Conservation (phyloP, 148 eudicot species). For the Rhododendron molle region DNA sequence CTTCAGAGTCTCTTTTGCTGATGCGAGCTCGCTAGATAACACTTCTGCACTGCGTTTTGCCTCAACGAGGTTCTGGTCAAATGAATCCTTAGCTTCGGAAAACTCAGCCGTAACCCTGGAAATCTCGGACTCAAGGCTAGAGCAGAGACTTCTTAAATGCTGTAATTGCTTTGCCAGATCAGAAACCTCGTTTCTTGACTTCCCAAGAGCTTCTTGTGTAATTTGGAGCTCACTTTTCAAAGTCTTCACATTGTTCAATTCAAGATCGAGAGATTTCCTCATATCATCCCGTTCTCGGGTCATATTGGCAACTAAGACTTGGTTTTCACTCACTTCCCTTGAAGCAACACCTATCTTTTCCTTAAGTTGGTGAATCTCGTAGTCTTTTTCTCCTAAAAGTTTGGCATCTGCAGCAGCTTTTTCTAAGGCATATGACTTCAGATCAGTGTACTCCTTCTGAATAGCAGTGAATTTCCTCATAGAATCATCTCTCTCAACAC, state of each 20-base stretch:
- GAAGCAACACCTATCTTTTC: constrained; percentile 36
- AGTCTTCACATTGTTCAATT: constrained; percentile 32
- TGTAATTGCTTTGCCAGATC: constrained; percentile 36
- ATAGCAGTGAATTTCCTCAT: constrained; percentile 30
- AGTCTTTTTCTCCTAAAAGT: constrained; percentile 48
- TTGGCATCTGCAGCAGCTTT: constrained; percentile 50
- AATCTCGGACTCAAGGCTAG: constrained; percentile 52
- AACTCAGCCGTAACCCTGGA: constrained; percentile 38
- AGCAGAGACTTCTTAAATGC: constrained; percentile 36
- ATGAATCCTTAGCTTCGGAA: constrained; percentile 31
- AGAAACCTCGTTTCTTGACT: constrained; percentile 49
- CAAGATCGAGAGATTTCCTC: constrained; percentile 40
- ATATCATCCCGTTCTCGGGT: constrained; percentile 47
- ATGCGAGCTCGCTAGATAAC: constrained; percentile 40
- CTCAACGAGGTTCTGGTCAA: constrained; percentile 39
- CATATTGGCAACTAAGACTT: constrained; percentile 46
- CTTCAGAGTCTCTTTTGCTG: constrained; percentile 38
- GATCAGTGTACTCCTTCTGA: constrained; percentile 36
- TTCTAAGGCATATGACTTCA: constrained; percentile 38
- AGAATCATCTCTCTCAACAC: constrained; percentile 42
- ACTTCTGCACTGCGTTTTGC: constrained; percentile 36
- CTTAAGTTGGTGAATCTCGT: constrained; percentile 37
- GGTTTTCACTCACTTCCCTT: constrained; percentile 32
- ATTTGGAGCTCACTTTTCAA: constrained; percentile 53
- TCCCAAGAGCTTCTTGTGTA: constrained; percentile 38